A percentile compares a stretch with the other conserved stretches of the same genome.
Conservation (phyloP, 2,329 filamentous ascomycete genomes). For the Fusarium subtropicale region DNA sequence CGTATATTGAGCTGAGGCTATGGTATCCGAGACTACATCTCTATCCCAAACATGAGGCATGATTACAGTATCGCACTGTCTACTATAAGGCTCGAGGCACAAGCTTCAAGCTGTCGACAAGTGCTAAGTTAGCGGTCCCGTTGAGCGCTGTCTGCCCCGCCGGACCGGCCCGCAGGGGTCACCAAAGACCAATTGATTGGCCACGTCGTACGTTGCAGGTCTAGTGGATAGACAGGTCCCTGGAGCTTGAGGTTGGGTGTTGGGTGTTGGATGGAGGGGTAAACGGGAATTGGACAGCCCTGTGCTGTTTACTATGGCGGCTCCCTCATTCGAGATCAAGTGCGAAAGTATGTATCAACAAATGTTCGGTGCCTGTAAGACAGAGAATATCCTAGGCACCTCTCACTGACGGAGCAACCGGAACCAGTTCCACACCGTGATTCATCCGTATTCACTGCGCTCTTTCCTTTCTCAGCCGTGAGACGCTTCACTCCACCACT, state of each 20-base stretch:
- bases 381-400: not conserved
- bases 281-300: slow-evolving; percentile 17
- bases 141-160: slow-evolving; percentile 28
- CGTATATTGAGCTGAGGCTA: not conserved
- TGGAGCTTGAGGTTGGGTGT: slow-evolving; percentile 2
- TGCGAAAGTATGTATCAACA: slow-evolving; percentile 25
- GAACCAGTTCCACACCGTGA: slow-evolving; percentile 5
- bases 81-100: not conserved
- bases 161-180: slow-evolving; percentile 44
- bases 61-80: not conserved
- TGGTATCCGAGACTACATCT: not conserved
- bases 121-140: slow-evolving; percentile 8
- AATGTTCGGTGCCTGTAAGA: not conserved
- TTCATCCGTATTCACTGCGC: not conserved
- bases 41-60: slow-evolving; percentile 8
- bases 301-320: not conserved
- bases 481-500: slow-evolving; percentile 31
- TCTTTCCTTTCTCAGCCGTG: slow-evolving; percentile 22
- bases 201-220: slow-evolving; percentile 17
- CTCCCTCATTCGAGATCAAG: slow-evolving; percentile 2
- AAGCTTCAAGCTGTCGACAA: slow-evolving; percentile 5
- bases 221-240: slow-evolving; percentile 16
- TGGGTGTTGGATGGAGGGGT: slow-evolving; percentile 30
- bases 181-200: slow-evolving; percentile 25
- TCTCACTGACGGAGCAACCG: not conserved